phyloP scores from a whole-genome alignment of 495 filamentous ascomycete species.

The Penicillium cinerascens region DNA sequence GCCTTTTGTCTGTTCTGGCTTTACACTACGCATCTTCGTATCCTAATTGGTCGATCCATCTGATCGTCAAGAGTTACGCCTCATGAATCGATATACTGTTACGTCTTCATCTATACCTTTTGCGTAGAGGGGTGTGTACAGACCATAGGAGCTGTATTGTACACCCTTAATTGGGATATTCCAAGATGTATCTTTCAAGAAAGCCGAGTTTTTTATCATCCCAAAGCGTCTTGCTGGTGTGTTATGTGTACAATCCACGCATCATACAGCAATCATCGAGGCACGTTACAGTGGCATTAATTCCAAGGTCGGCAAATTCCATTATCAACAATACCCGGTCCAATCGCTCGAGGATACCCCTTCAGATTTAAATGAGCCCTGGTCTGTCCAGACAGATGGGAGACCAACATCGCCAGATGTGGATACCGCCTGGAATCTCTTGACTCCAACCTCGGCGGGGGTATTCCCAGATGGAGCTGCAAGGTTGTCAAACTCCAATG shows the following conservation, averaged over 20 bases:
- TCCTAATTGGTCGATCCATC: constrained; percentile 32
- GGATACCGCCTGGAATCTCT: background rate
- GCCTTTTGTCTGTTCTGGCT: constrained; percentile 24
- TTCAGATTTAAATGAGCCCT: background rate
- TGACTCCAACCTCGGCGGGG: background rate
- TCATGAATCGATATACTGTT: constrained; percentile 43
- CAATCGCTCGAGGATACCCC: constrained; percentile 10
- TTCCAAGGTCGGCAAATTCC: background rate
- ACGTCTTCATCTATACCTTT: constrained; percentile 14
- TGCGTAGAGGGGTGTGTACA: background rate
- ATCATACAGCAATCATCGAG: background rate
- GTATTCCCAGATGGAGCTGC: constrained; percentile 6
- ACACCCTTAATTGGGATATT: background rate
- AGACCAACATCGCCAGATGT: background rate
- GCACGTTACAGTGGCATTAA: background rate
- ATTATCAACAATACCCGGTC: constrained; percentile 12
- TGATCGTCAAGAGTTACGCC: constrained; percentile 39
- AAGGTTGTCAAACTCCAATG: constrained; percentile 36
- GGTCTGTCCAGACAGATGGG: constrained; percentile 11
- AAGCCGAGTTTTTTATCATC: background rate
- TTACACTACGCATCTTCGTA: constrained; percentile 29
- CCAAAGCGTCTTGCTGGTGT: background rate
- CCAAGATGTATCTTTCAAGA: background rate
- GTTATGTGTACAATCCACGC: background rate
- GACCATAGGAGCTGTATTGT: background rate